A percentile compares a stretch with the other conserved stretches of the same genome.
These are phyloP conservation scores for Naegleria lovaniensis DNA, from an alignment of 208 protist genomes.

Conservation along the genomic window DNA sequence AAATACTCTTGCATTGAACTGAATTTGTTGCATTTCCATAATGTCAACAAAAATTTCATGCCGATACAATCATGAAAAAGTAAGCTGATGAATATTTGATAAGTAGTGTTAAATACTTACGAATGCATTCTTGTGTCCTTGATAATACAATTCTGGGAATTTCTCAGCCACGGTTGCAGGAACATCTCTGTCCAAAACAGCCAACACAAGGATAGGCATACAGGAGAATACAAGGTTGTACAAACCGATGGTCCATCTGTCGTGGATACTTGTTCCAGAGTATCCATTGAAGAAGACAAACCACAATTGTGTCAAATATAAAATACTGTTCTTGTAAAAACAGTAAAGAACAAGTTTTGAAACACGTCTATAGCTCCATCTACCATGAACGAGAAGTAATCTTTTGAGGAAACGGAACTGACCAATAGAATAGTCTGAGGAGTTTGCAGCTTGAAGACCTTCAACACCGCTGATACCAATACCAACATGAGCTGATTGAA, in stretches of 20 bases:
- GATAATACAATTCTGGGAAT: constrained; percentile 41
- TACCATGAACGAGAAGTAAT: constrained; percentile 87
- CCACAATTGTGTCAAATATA: constrained; percentile 76
- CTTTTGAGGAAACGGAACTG: constrained; percentile 81
- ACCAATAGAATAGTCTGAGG: constrained; percentile 85
- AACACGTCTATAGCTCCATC: constrained; percentile 82
- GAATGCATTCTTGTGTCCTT: constrained; percentile 16
- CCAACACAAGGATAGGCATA: constrained; percentile 61
- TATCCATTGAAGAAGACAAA: constrained; percentile 77
- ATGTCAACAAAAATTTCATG: too few species aligned
- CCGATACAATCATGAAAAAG: too few species aligned
- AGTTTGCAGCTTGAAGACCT: constrained; percentile 82
- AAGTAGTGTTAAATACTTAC: neutral
- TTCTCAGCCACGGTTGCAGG: neutral
- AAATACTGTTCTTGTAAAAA: constrained; percentile 94
- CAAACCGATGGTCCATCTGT: constrained; percentile 72
- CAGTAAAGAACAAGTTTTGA: constrained; percentile 79
- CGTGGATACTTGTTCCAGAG: constrained; percentile 74
- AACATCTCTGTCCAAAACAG: constrained; percentile 66
- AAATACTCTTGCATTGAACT: constrained; percentile 36
- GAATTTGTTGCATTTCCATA: neutral
- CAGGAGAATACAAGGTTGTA: constrained; percentile 75
- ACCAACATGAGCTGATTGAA: constrained; percentile 77
- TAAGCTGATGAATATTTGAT: too few species aligned
- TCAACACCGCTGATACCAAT: constrained; percentile 87